Evolutionary conservation across 2,329 filamentous ascomycete species (phyloP).

Genomic region (Lasiodiplodia sp.): DNA sequence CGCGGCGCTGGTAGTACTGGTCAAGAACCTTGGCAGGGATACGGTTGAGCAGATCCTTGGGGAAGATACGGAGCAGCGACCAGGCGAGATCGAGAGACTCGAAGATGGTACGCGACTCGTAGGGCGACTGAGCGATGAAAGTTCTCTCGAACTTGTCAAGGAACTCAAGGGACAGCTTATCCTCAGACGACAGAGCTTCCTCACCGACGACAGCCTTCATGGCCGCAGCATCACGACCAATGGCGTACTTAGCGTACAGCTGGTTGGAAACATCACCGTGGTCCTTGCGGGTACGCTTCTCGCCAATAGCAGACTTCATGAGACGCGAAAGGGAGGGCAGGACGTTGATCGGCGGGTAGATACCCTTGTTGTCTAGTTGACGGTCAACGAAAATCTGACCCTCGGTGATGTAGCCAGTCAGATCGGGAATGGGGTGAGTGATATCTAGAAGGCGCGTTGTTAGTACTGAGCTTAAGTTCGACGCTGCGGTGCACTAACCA

Average conservation of each 20-base stretch:
- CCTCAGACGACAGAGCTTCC: conserved; percentile 92
- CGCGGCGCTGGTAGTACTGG: conserved; percentile 57
- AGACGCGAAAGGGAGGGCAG: conserved; percentile 96
- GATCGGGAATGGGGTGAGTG: conserved; percentile 96
- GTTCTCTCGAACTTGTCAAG: conserved; percentile 97
- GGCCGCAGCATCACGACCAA: conserved; percentile 94
- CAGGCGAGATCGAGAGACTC: conserved; percentile 96
- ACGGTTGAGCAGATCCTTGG: conserved; percentile 96
- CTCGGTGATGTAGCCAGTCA: conserved; percentile 99
- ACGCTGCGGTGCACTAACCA: conserved; percentile 58
- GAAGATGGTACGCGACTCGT: conserved; percentile 89
- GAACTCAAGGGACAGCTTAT: conserved; percentile 98
- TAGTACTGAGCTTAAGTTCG: not conserved
- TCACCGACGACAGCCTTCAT: conserved; percentile 99
- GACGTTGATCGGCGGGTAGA: conserved; percentile 99
- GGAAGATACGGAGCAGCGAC: conserved; percentile 95
- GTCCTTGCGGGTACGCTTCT: conserved; percentile 94
- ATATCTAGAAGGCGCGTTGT: conserved; percentile 69
- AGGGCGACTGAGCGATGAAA: conserved; percentile 90
- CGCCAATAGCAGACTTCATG: conserved; percentile 99
- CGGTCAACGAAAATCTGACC: conserved; percentile 98
- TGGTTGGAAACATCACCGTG: conserved; percentile 99
- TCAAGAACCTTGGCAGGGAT: conserved; percentile 63
- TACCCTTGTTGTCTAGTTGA: conserved; percentile 91
- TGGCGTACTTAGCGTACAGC: conserved; percentile 99